Percentiles rank a stretch among this genome's conserved stretches.
Evolutionary conservation across 768 basidiomycete genomes (phyloP).

Genomic region (Psilocybe subaeruginosa): DNA sequence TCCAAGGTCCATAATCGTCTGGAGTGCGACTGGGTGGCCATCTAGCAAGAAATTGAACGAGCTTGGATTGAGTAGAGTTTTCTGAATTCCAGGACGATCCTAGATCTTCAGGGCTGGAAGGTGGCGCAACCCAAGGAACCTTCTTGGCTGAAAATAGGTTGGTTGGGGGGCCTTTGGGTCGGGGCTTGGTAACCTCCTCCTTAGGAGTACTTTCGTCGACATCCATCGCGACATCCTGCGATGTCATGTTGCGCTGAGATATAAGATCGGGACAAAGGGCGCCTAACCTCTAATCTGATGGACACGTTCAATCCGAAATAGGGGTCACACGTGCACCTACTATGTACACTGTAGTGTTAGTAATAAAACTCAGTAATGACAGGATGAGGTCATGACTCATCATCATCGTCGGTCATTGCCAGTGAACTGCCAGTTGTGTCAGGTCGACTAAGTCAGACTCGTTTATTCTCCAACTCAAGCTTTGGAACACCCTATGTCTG

Average conservation of each 20-base stretch:
- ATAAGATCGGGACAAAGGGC: neutral
- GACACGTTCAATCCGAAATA: neutral
- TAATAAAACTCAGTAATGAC: too few relatives aligned
- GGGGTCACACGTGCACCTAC: neutral
- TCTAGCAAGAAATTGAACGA: slow-evolving; percentile 32
- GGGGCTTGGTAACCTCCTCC: neutral
- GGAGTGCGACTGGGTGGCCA: slow-evolving; percentile 44
- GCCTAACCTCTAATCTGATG: neutral
- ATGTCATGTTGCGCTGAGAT: slow-evolving; percentile 3
- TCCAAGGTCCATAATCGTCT: slow-evolving; percentile 34
- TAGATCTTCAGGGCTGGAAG: slow-evolving; percentile 17
- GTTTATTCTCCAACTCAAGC: too few relatives aligned
- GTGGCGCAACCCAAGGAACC: slow-evolving; percentile 19
- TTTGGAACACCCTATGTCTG: too few relatives aligned
- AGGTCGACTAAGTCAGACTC: too few relatives aligned
- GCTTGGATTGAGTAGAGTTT: slow-evolving; percentile 23
- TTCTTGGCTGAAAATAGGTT: slow-evolving; percentile 1
- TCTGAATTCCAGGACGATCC: slow-evolving; percentile 26
- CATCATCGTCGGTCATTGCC: too few relatives aligned
- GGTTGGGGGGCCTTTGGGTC: neutral
- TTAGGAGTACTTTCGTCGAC: slow-evolving; percentile 11
- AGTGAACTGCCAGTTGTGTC: too few relatives aligned
- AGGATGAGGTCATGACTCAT: too few relatives aligned
- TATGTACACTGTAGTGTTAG: too few relatives aligned
- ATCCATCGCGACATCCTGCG: slow-evolving; percentile 16